Evolutionary conservation across 1,139 yeast species (phyloP), one percentile per base, ranked within the genome.

Genomic region (Pichia sp.): DNA sequence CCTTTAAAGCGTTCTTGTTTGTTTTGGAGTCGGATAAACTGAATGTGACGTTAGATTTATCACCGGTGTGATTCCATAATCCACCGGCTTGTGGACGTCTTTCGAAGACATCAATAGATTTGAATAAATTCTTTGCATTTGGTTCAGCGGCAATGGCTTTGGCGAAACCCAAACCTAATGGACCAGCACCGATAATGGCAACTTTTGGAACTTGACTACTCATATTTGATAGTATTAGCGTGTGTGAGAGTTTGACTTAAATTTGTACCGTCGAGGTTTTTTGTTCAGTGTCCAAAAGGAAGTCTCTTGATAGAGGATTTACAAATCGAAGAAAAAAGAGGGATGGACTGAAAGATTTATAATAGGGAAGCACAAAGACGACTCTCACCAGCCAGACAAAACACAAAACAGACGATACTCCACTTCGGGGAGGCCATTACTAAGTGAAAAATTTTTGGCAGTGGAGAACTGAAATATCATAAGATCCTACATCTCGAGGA

Each of bases 121-220:
- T 59, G 52, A 63, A 57, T 8, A 46, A 40, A 11, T 70, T 63
- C 3, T 55, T 45, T 1, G 60, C 59, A 10, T 53, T 52, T 1
- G 76, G 73, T 53, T 76, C 81, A 20, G 63, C 53, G 1, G 72
- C 68, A 34, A 76, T 58, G 0, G 79, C 73, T 44, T 75, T 73
- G 2, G 77, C 78, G n/a, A 67, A 68, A 0, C 77, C 78, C 20
- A 75, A 56, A 0, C 81, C 82, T 4, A 71, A 63, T 1, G 79
- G 78, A 0, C 81, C 82, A 4, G 77, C 81, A 9, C 82, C 82
- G 24, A 76, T 67, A 10, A 77, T 64, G 3, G 78, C 79, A 33
- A 73, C 34, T 45, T 48, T 53, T 17, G 54, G 45, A 21, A 46
- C 49, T 15, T 34, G 27, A 38, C 48, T 37, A 30, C 34, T 27